A percentile compares a stretch with the other conserved stretches of the same genome.
Evolutionary conservation across 2,329 filamentous ascomycete genomes (phyloP).

Genomic region (Fusarium virguliforme): DNA sequence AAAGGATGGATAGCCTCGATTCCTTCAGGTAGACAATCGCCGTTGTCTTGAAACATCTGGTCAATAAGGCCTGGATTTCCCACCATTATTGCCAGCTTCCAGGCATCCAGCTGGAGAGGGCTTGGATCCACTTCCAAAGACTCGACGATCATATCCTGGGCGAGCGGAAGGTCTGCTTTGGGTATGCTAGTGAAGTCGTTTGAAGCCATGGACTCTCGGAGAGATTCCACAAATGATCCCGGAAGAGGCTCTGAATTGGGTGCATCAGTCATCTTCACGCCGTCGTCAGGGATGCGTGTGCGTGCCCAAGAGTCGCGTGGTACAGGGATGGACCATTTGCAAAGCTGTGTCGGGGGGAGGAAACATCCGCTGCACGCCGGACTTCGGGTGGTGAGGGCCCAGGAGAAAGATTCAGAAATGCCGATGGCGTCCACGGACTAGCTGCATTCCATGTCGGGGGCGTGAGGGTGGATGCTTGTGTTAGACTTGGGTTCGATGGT

Average conservation of each 20-base stretch:
- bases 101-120: slow-evolving; percentile 15
- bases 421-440: neutral
- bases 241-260: neutral
- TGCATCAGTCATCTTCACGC: neutral
- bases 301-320: neutral
- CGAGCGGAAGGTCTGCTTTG: slow-evolving; percentile 2
- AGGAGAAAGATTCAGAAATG: neutral
- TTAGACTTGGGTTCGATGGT: neutral
- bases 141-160: neutral
- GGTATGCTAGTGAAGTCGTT: slow-evolving; percentile 13
- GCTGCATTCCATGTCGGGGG: neutral
- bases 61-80: neutral
- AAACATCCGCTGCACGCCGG: neutral
- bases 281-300: no score
- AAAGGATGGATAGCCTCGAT: slow-evolving; percentile 2
- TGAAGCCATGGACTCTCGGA: neutral
- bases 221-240: slow-evolving; percentile 14
- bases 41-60: neutral
- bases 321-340: slow-evolving; percentile 25
- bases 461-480: neutral
- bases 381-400: neutral
- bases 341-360: slow-evolving; percentile 9
- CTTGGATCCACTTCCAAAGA: neutral
- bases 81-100: slow-evolving; percentile 32
- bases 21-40: neutral